Percentiles rank a stretch among this genome's conserved stretches.
Evolutionary conservation across 495 filamentous ascomycete genomes (phyloP).

Genomic region (Halenospora varia): DNA sequence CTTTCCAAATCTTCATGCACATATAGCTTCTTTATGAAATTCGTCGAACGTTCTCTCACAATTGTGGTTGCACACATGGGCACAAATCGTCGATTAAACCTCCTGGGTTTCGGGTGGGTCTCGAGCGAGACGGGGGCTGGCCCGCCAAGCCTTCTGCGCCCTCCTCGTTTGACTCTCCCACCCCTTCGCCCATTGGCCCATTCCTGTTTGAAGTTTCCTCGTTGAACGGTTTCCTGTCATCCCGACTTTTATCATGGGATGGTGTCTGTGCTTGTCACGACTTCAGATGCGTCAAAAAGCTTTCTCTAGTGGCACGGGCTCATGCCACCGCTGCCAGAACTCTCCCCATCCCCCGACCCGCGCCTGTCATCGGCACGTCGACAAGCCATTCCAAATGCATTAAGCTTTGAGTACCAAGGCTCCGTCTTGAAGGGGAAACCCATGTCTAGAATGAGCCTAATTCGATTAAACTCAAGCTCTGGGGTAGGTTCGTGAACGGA

Average conservation of each 20-base stretch:
- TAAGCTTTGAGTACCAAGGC: slow-evolving; percentile 8
- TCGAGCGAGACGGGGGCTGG: slow-evolving; percentile 12
- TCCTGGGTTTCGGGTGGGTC: slow-evolving; percentile 22
- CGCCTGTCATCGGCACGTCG: slow-evolving; percentile 1
- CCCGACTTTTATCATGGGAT: slow-evolving; percentile 9
- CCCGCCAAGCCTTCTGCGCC: slow-evolving; percentile 7
- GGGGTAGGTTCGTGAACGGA: slow-evolving; percentile 11
- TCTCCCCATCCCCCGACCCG: not conserved
- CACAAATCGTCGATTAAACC: slow-evolving; percentile 16
- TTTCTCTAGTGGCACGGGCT: not conserved
- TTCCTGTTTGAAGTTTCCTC: slow-evolving; percentile 10
- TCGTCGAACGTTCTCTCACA: slow-evolving; percentile 15
- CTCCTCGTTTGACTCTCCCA: not conserved
- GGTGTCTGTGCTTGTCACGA: slow-evolving; percentile 15
- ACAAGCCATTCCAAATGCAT: slow-evolving; percentile 6
- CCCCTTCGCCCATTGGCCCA: slow-evolving; percentile 2
- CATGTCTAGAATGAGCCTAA: slow-evolving; percentile 11
- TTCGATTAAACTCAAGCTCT: slow-evolving; percentile 13
- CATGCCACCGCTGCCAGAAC: not conserved
- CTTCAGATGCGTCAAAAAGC: slow-evolving; percentile 17
- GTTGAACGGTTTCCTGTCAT: slow-evolving; percentile 12
- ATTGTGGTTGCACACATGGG: slow-evolving; percentile 12
- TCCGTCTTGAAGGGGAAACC: slow-evolving; percentile 1
- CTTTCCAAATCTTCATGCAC: slow-evolving; percentile 7
- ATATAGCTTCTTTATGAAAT: not conserved